Evolutionary conservation across 805 yeast species (phyloP).

Genomic region (Candida fluviatilis): DNA sequence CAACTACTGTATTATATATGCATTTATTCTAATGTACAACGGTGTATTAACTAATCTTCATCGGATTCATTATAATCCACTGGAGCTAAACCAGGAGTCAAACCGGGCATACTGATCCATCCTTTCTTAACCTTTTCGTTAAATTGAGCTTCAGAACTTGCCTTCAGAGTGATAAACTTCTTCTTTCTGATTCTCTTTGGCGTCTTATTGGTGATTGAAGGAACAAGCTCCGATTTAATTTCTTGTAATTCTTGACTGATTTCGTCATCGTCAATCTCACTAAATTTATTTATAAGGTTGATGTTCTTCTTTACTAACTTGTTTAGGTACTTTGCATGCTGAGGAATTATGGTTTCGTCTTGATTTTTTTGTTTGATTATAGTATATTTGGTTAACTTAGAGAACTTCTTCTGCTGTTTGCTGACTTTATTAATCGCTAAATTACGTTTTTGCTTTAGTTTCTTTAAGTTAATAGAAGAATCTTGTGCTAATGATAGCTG

Average conservation of each 20-base stretch:
- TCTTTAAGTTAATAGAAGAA: constrained; percentile 14
- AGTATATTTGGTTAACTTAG: constrained; percentile 34
- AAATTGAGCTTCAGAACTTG: constrained; percentile 15
- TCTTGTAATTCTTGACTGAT: constrained; percentile 27
- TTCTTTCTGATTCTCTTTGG: constrained; percentile 21
- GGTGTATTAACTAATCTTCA: constrained; percentile 11
- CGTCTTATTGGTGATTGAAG: constrained; percentile 20
- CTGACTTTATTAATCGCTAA: constrained; percentile 23
- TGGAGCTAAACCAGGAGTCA: constrained; percentile 85
- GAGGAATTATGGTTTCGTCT: constrained; percentile 15
- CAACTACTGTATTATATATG: too few species aligned
- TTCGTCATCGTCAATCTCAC: constrained; percentile 29
- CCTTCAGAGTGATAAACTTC: constrained; percentile 7
- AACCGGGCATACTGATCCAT: constrained; percentile 50
- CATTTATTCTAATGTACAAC: constrained; percentile 10
- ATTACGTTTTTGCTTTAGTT: constrained; percentile 19
- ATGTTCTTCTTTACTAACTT: constrained; percentile 37
- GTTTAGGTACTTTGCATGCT: constrained; percentile 34
- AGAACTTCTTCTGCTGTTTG: constrained; percentile 28
- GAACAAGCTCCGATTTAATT: constrained; percentile 12
- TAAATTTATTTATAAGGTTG: constrained; percentile 22
- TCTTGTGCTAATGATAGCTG: constrained; percentile 12
- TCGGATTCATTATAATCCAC: constrained; percentile 58
- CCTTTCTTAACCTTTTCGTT: constrained; percentile 42
- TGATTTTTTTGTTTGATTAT: constrained; percentile 31